Percentiles rank a stretch among this genome's conserved stretches.
Conservation (phyloP, 106 monocot genomes). For the Dendrobium catenatum region DNA sequence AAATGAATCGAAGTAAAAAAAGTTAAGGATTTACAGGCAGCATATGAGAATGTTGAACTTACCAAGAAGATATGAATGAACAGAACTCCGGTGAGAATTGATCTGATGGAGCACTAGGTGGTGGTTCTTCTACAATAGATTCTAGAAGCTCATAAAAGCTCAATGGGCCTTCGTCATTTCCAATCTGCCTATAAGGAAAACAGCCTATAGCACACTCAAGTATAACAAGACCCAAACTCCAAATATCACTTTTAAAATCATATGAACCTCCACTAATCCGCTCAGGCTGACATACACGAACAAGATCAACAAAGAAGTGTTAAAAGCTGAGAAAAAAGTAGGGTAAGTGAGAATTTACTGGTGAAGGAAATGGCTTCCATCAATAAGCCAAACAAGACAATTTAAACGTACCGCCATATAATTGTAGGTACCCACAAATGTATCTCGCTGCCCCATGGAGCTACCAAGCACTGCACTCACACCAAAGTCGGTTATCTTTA, state of each 20-base stretch:
- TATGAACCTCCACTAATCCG: slow-evolving; percentile 82
- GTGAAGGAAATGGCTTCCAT: background rate
- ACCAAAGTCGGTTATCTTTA: slow-evolving; percentile 93
- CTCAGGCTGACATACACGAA: slow-evolving; percentile 54
- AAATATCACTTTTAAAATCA: slow-evolving; percentile 93
- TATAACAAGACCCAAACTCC: slow-evolving; percentile 94
- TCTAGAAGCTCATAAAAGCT: slow-evolving; percentile 95
- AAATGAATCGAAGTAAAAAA: background rate
- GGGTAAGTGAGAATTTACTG: too few relatives aligned
- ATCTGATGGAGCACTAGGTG: slow-evolving; percentile 83
- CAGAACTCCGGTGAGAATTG: slow-evolving; percentile 99
- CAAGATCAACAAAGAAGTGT: too few relatives aligned
- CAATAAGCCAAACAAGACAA: background rate
- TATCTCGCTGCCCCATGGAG: slow-evolving; percentile 89
- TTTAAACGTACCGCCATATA: slow-evolving; percentile 77
- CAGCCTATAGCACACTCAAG: slow-evolving; percentile 95
- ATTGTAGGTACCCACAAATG: slow-evolving; percentile 91
- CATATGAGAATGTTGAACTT: slow-evolving; percentile 8
- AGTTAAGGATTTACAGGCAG: background rate
- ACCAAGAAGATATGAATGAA: slow-evolving; percentile 95
- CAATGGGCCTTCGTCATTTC: slow-evolving; percentile 58
- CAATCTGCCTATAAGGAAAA: slow-evolving; percentile 72
- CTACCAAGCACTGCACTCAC: slow-evolving; percentile 86
- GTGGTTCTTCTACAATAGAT: slow-evolving; percentile 83
- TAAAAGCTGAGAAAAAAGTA: too few relatives aligned